Evolutionary conservation across 805 yeast species (phyloP).

Genomic region (Kluyveromyces siamensis): DNA sequence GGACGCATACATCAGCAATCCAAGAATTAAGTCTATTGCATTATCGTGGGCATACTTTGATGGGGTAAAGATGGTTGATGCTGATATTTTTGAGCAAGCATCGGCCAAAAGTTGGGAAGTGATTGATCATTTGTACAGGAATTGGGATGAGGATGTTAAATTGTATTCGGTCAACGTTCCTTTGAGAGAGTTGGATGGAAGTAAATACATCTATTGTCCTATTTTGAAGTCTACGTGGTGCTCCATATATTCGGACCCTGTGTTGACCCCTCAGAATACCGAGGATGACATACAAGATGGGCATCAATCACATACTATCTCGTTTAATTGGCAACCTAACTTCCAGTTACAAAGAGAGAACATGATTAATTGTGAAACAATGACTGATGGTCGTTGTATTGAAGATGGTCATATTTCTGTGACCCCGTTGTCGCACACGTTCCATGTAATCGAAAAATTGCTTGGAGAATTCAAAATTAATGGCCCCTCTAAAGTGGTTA

Average conservation of each 20-base stretch:
- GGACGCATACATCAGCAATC: conserved; percentile 74
- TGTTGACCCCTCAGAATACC: conserved; percentile 7
- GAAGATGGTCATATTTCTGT: conserved; percentile 56
- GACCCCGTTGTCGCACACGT: conserved; percentile 66
- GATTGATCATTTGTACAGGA: conserved; percentile 45
- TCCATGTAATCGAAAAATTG: conserved; percentile 31
- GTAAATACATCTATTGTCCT: conserved; percentile 68
- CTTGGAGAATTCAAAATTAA: conserved; percentile 13
- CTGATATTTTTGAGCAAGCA: conserved; percentile 49
- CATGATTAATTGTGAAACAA: conserved; percentile 46
- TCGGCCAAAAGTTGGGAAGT: conserved; percentile 58
- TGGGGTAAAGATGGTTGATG: conserved; percentile 40
- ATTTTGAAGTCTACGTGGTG: conserved; percentile 76
- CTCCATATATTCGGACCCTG: conserved; percentile 40
- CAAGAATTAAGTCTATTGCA: conserved; percentile 55
- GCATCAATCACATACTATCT: conserved; percentile 34
- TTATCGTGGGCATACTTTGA: conserved; percentile 73
- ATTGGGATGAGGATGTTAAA: conserved; percentile 56
- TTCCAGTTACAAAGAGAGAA: conserved; percentile 39
- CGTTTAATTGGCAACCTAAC: conserved; percentile 79
- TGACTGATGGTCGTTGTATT: conserved; percentile 65
- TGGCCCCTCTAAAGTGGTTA: conserved; percentile 5
- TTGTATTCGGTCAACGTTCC: conserved; percentile 83
- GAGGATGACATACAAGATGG: conserved; percentile 42
- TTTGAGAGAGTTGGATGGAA: conserved; percentile 33